These are phyloP conservation scores for Helenozyma rhizophorensis DNA, from an alignment of 805 yeast genomes.

Conservation along the genomic window DNA sequence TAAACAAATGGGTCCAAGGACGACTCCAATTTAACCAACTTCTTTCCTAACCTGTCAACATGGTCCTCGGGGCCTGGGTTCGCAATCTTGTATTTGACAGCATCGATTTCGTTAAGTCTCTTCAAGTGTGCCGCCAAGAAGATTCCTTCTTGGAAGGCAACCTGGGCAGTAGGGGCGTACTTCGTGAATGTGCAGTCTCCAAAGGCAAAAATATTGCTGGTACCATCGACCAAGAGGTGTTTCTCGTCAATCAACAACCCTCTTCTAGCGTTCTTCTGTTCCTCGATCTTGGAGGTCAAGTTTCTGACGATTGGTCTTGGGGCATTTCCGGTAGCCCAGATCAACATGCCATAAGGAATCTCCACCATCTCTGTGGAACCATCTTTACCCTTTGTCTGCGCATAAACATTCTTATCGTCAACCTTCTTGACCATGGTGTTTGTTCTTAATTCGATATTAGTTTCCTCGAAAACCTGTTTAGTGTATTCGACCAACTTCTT, in stretches of 20 bases:
- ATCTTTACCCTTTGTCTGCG: constrained; percentile 57
- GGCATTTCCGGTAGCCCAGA: constrained; percentile 98
- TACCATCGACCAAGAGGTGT: constrained; percentile 64
- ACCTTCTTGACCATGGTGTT: constrained; percentile 89
- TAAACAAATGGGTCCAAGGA: constrained; percentile 65
- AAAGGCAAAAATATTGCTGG: constrained; percentile 76
- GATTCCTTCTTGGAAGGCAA: constrained; percentile 90
- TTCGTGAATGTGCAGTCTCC: constrained; percentile 95
- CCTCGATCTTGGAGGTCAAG: constrained; percentile 64
- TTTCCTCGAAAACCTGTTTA: constrained; percentile 62
- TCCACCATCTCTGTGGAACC: constrained; percentile 58
- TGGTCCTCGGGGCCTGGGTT: constrained; percentile 38
- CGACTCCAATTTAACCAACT: constrained; percentile 38
- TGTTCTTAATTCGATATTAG: constrained; percentile 69
- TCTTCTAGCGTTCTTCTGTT: constrained; percentile 81
- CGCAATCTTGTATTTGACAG: constrained; percentile 43
- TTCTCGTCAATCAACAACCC: constrained; percentile 84
- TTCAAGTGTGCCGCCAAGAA: constrained; percentile 72
- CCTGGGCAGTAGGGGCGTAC: constrained; percentile 95
- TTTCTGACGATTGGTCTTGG: constrained; percentile 71
- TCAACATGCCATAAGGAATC: constrained; percentile 86
- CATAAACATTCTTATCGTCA: constrained; percentile 63
- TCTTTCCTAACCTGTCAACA: constrained; percentile 43
- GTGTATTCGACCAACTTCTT: constrained; percentile 72
- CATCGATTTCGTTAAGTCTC: constrained; percentile 58